phyloP scores from a whole-genome alignment of 139 green algal species.

The Dunaliella sp. region DNA sequence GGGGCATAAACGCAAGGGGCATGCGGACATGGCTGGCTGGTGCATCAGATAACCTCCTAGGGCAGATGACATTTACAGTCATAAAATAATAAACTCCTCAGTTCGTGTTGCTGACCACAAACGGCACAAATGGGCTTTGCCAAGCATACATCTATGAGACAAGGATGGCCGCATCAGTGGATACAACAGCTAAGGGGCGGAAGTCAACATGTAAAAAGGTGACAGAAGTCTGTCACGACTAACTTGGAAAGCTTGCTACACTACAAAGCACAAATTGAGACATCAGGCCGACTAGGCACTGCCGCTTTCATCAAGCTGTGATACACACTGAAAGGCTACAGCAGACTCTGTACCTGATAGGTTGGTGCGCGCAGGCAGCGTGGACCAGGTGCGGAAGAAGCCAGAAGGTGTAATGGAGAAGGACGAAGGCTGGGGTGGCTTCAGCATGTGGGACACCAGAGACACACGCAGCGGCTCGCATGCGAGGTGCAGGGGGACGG shows the following conservation, averaged over 20 bases:
- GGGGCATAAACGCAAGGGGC: too few species aligned
- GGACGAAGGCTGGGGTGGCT: background rate
- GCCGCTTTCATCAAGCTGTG: too few species aligned
- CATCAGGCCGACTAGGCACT: background rate
- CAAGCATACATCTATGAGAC: too few species aligned
- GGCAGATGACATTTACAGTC: too few species aligned
- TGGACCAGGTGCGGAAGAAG: constrained; percentile 35
- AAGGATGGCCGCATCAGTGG: too few species aligned
- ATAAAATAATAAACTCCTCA: too few species aligned
- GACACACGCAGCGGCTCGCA: constrained; percentile 14
- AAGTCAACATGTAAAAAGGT: too few species aligned
- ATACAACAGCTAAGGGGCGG: background rate
- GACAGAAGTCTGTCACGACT: background rate
- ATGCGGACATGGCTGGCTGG: too few species aligned
- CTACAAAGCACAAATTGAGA: background rate
- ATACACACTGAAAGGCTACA: too few species aligned
- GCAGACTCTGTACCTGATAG: constrained; percentile 47
- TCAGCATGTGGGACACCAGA: constrained; percentile 12
- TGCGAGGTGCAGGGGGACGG: constrained; percentile 3
- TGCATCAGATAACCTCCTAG: too few species aligned
- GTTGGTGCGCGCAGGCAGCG: constrained; percentile 30
- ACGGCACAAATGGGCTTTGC: too few species aligned
- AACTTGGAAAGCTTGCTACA: background rate
- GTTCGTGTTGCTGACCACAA: too few species aligned
- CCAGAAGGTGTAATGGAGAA: background rate